Evolutionary conservation across 805 yeast genomes (phyloP).

Genomic region (Saturnispora galanensis): DNA sequence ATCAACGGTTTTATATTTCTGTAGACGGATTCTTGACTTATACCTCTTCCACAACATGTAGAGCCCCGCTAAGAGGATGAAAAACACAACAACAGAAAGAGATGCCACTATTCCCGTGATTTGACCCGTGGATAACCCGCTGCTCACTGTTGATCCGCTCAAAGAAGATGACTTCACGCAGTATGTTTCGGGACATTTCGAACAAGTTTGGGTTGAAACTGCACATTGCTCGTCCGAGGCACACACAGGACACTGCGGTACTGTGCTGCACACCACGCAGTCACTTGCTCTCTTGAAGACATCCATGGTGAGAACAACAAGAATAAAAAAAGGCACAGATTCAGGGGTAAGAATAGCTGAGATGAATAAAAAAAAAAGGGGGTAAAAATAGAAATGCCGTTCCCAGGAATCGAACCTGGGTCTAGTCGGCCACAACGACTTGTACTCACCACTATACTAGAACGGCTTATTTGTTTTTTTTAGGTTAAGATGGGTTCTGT

Average conservation of each 20-base stretch:
- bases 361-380: too few species aligned
- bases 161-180: conserved; percentile 31
- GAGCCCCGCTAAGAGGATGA: conserved; percentile 30
- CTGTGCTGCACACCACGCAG: conserved; percentile 26
- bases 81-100: conserved; percentile 48
- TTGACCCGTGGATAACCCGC: conserved; percentile 19
- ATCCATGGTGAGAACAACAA: background rate
- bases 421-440: conserved; percentile 21
- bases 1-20: conserved; percentile 18
- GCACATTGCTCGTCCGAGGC: conserved; percentile 42
- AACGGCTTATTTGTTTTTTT: too few species aligned
- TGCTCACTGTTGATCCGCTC: conserved; percentile 10
- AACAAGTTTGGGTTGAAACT: conserved; percentile 47
- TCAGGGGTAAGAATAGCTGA: background rate
- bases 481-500: too few species aligned
- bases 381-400: conserved; percentile 11
- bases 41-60: conserved; percentile 36
- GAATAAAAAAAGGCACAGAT: background rate
- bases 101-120: conserved; percentile 67
- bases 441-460: conserved; percentile 22
- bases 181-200: conserved; percentile 43
- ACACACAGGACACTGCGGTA: conserved; percentile 48
- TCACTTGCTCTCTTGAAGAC: background rate
- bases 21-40: conserved; percentile 25
- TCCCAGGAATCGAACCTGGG: conserved; percentile 23